Conservation (phyloP, 176 grass and related monocot genomes). For the Musa itinerans region DNA sequence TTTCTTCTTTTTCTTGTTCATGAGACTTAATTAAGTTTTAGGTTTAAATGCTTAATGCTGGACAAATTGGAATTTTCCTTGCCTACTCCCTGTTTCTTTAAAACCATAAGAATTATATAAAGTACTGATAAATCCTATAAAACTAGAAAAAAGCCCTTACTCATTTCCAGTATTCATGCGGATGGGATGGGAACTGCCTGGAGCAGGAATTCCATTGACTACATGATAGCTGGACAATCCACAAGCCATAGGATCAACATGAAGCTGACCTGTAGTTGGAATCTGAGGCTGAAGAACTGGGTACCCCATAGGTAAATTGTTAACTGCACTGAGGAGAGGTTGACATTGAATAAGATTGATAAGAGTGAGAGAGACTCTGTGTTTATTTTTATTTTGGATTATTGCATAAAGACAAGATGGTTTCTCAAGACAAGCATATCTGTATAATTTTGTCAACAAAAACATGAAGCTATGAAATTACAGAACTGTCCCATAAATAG, state of each 20-base stretch:
- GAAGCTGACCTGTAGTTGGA: slow-evolving; percentile 49
- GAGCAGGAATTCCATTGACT: slow-evolving; percentile 75
- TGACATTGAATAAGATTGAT: slow-evolving; percentile 45
- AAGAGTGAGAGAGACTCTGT: slow-evolving; percentile 13
- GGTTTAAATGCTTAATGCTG: background rate
- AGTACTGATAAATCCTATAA: background rate
- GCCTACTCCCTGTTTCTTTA: background rate
- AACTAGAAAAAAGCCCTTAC: slow-evolving; percentile 38
- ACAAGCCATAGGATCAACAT: slow-evolving; percentile 52
- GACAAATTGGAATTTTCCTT: background rate
- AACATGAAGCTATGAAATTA: too few species aligned
- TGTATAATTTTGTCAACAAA: background rate
- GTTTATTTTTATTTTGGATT: background rate
- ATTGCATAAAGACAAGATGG: background rate
- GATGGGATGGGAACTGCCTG: slow-evolving; percentile 63
- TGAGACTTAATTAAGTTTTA: background rate
- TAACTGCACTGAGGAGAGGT: slow-evolving; percentile 68
- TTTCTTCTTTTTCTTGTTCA: background rate
- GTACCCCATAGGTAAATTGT: slow-evolving; percentile 87
- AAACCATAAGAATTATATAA: background rate
- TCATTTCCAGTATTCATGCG: slow-evolving; percentile 78
- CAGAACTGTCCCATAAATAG: too few species aligned
- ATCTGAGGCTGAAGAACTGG: slow-evolving; percentile 77
- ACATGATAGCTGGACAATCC: slow-evolving; percentile 61
- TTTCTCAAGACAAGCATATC: background rate